phyloP scores from a whole-genome alignment of 495 filamentous ascomycete genomes.

The Trichoderma orchidacearum region DNA sequence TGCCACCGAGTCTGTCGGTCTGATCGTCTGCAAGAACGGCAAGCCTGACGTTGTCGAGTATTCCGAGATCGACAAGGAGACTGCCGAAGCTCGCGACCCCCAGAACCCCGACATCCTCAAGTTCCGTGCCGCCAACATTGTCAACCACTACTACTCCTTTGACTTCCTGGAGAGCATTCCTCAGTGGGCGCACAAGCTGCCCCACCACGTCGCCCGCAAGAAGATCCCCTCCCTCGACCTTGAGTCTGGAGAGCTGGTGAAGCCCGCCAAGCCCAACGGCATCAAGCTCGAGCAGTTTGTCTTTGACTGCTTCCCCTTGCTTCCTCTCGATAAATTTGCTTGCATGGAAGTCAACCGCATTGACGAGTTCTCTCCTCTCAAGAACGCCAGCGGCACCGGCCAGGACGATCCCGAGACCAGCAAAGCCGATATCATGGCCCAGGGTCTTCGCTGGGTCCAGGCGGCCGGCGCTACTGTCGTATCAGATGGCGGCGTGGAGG shows the following conservation, averaged over 20 bases:
- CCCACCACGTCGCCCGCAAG: constrained; percentile 93
- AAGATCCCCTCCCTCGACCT: constrained; percentile 86
- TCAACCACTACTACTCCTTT: constrained; percentile 99
- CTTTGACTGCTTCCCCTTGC: constrained; percentile 93
- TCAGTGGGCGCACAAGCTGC: constrained; percentile 68
- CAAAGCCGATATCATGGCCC: constrained; percentile 73
- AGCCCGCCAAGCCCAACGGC: constrained; percentile 88
- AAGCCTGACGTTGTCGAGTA: constrained; percentile 98
- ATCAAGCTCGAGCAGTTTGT: constrained; percentile 99
- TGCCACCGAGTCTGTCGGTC: constrained; percentile 89
- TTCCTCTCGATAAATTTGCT: constrained; percentile 78
- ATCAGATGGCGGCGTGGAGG: constrained; percentile 62
- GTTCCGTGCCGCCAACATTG: constrained; percentile 96
- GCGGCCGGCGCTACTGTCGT: constrained; percentile 62
- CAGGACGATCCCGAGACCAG: constrained; percentile 94
- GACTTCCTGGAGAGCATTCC: constrained; percentile 85
- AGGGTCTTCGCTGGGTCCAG: constrained; percentile 75
- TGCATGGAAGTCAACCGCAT: constrained; percentile 92
- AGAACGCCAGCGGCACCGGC: constrained; percentile 83
- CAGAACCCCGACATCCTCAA: constrained; percentile 74
- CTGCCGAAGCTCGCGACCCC: constrained; percentile 77
- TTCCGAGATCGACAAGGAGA: constrained; percentile 83
- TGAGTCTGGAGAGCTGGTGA: constrained; percentile 61
- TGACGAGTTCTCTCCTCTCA: constrained; percentile 96
- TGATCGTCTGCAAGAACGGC: constrained; percentile 90